Evolutionary conservation across 345 rosid species (phyloP), one percentile per base, ranked within the genome.

Genomic region (Murraya koenigii): DNA sequence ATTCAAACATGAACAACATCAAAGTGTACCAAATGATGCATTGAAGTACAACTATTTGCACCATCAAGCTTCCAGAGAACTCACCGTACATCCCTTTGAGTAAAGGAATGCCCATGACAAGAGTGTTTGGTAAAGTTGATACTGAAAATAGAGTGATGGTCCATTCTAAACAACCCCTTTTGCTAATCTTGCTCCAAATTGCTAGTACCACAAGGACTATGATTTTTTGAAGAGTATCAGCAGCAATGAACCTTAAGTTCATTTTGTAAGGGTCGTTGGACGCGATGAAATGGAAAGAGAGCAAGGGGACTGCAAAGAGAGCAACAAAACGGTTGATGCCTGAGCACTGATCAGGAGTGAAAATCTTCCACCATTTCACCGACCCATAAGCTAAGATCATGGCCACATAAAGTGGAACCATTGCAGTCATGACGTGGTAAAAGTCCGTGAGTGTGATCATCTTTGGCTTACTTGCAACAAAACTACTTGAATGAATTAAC

Each of bases 321-420:
- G 99, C 99, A 26, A 96, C 99, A 76, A 96, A 94, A 9, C 99
- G 97, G 83, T 96, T 96, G 86, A 96, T 96, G 64, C 98, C 99
- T 35, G 98, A 94, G 82, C 99, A 96, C 79, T 96, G 99, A 36
- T 91, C 98, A 2, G 97, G 99, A 20, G 95, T 86, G 87, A 96
- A 96, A 72, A 96, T 94, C 77, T 94, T 94, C 99, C 99, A 96
- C 99, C 99, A 96, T 79, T 91, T 93, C 58, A 96, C 99, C 0
- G 99, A 96, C 25, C 99, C 98, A 73, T 96, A 96, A 4, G 98
- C 99, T 49, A 96, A 80, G 74, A 89, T 83, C 98, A 96, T 94
- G 78, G 99, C 99, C 84, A 96, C 99, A 83, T 96, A 96, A 36
- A 96, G 93, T 44, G 99, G 99, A 35, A 94, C 99, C 97, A 96